Percentiles rank a stretch among this genome's conserved stretches.
Conservation (phyloP, 345 rosid species). For the Salix purpurea region DNA sequence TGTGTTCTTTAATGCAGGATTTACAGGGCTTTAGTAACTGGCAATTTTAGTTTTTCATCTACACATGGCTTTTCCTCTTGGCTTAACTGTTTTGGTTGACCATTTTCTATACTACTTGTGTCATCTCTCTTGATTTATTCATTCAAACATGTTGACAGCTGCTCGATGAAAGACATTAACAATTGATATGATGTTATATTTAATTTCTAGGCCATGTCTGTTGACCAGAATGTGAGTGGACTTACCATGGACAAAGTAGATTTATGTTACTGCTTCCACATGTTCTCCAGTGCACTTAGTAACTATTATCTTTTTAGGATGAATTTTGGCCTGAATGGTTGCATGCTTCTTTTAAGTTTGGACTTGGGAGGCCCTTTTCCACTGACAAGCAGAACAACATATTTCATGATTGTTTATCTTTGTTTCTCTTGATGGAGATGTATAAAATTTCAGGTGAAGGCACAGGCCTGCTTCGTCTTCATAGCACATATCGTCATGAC, state of each 20-base stretch:
- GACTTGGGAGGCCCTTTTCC: neutral
- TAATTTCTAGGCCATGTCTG: neutral
- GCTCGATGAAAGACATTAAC: neutral
- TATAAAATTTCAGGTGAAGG: slow-evolving; percentile 79
- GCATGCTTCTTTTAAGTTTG: neutral
- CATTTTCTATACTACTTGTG: neutral
- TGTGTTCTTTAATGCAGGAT: too few species aligned
- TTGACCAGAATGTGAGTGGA: neutral
- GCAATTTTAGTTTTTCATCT: neutral
- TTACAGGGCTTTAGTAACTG: neutral
- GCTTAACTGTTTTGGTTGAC: neutral
- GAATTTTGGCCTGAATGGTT: neutral
- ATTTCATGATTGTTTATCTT: neutral
- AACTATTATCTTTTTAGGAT: neutral
- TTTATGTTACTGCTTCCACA: neutral
- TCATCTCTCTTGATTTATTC: neutral
- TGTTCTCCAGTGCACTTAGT: neutral
- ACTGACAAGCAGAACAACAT: neutral
- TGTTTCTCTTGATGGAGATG: slow-evolving; percentile 13
- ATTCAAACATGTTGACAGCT: neutral
- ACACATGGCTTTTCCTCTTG: neutral
- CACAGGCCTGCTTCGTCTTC: slow-evolving; percentile 94
- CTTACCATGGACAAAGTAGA: neutral
- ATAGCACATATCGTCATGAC: slow-evolving; percentile 97
- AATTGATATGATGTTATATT: neutral